These are phyloP conservation scores for Nowakowskiella sp. DNA, from an alignment of 192 early-diverging fungal genomes.

Conservation along the genomic window DNA sequence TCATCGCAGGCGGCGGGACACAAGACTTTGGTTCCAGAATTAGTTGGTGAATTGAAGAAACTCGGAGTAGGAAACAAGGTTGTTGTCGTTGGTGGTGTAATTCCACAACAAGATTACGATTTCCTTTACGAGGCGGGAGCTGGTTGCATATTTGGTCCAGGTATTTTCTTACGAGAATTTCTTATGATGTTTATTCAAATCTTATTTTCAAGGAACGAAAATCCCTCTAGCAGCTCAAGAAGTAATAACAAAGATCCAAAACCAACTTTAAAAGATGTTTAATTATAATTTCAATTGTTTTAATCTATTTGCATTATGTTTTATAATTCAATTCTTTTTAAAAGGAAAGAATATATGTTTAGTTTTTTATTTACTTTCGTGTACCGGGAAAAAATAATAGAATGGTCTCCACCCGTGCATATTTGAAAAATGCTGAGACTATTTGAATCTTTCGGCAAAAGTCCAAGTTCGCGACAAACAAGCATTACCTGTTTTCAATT, in stretches of 20 bases:
- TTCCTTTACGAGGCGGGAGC: slow-evolving; percentile 74
- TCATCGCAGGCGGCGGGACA: slow-evolving; percentile 86
- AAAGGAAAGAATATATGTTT: no score
- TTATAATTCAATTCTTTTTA: no score
- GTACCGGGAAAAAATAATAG: no score
- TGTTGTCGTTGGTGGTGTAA: slow-evolving; percentile 78
- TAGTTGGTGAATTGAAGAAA: slow-evolving; percentile 68
- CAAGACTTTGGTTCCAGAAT: slow-evolving; percentile 74
- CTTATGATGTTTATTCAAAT: background rate
- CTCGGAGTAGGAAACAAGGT: slow-evolving; percentile 65
- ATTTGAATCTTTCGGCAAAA: no score
- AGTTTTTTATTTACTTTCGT: no score
- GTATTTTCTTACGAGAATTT: slow-evolving; percentile 12
- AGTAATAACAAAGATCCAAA: slow-evolving; percentile 59
- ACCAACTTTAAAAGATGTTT: no score
- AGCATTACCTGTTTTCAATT: no score
- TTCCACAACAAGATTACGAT: slow-evolving; percentile 80
- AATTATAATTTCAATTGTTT: no score
- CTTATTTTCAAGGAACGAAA: slow-evolving; percentile 43
- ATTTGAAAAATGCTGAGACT: no score
- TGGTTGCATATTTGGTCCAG: slow-evolving; percentile 78
- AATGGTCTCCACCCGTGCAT: no score
- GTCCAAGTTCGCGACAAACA: no score
- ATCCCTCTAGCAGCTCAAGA: slow-evolving; percentile 78
- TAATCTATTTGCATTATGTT: no score